These are phyloP conservation scores for Aspergillus asperescens DNA, from an alignment of 495 filamentous ascomycete species.

Conservation along the genomic window DNA sequence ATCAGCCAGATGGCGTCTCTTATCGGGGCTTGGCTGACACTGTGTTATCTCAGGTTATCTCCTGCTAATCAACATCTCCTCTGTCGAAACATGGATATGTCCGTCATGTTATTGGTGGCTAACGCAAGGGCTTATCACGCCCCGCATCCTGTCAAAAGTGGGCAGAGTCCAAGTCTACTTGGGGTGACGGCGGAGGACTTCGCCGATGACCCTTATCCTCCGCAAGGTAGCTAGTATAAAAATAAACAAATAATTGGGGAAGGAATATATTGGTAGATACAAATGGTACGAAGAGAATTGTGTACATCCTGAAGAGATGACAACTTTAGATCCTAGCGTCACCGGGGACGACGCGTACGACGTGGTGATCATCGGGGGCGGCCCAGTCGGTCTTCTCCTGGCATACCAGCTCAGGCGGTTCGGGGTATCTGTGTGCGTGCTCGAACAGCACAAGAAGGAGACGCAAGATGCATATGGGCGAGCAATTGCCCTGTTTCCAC, in stretches of 20 bases:
- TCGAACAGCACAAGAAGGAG: constrained; percentile 40
- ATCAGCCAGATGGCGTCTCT: not conserved
- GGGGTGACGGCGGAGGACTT: too few relatives aligned
- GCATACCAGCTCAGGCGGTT: constrained; percentile 34
- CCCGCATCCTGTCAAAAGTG: too few relatives aligned
- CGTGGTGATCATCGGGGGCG: constrained; percentile 63
- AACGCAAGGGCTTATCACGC: too few relatives aligned
- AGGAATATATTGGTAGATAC: too few relatives aligned
- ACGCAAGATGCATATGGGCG: constrained; percentile 38
- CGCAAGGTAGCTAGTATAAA: too few relatives aligned
- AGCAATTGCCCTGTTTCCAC: constrained; percentile 41
- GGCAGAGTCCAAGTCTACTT: too few relatives aligned
- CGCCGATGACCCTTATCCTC: too few relatives aligned
- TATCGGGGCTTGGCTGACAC: not conserved
- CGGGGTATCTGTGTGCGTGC: constrained; percentile 12
- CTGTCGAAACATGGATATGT: too few relatives aligned
- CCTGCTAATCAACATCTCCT: too few relatives aligned
- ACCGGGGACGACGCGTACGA: not conserved
- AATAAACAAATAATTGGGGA: too few relatives aligned
- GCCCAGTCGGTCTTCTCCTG: constrained; percentile 69
- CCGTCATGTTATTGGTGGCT: too few relatives aligned
- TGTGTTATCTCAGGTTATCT: too few relatives aligned
- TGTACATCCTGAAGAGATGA: not conserved
- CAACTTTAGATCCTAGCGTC: not conserved
- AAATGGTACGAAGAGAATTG: not conserved